Conservation (phyloP, 805 yeast species). For the Danielozyma ontarioensis region DNA sequence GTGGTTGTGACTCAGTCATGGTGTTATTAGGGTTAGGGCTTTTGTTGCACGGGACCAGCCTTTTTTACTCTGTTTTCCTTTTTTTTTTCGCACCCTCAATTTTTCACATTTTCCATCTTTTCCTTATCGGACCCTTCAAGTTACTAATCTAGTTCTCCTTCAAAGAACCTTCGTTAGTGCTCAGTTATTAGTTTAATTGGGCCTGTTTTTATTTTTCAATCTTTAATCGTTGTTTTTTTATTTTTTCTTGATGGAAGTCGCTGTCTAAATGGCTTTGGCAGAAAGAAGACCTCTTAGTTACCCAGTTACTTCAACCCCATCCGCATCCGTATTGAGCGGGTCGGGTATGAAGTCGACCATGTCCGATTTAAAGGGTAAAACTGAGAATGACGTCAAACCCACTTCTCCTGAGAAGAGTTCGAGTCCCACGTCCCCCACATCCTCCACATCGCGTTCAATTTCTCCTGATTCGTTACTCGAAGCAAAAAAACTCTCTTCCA, state of each 20-base stretch:
- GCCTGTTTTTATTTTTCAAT: background rate
- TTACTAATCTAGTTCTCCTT: background rate
- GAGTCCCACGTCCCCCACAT: conserved; percentile 28
- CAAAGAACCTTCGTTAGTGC: no score
- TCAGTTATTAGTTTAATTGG: conserved; percentile 5
- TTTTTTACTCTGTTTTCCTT: background rate
- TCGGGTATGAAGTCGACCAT: conserved; percentile 10
- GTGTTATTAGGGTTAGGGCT: no score
- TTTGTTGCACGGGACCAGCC: background rate
- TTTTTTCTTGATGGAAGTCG: background rate
- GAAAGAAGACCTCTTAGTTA: conserved; percentile 60
- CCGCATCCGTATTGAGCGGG: conserved; percentile 1
- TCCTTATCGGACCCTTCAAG: background rate
- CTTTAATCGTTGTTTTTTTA: background rate
- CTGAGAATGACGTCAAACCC: conserved; percentile 15
- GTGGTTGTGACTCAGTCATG: no score
- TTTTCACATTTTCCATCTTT: background rate
- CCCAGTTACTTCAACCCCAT: conserved; percentile 30
- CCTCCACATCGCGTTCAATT: conserved; percentile 10
- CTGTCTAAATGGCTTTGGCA: conserved; percentile 53
- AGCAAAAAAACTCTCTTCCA: conserved; percentile 6
- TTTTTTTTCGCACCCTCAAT: background rate
- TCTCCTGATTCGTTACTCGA: conserved; percentile 40
- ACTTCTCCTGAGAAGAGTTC: conserved; percentile 19
- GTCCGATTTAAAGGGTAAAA: conserved; percentile 11